phyloP scores from a whole-genome alignment of 305 asterid species.

The Stenogyne calaminthoides region DNA sequence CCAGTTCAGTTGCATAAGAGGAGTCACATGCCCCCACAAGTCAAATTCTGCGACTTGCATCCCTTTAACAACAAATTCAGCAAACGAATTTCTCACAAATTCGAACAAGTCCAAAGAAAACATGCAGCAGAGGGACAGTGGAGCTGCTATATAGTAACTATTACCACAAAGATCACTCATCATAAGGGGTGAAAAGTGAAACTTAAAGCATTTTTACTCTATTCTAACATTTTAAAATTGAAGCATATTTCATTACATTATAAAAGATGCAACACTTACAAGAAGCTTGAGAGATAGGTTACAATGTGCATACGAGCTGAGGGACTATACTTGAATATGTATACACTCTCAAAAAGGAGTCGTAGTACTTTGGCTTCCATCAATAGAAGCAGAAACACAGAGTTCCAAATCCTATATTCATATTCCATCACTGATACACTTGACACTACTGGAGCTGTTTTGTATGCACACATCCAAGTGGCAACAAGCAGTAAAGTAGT shows the following conservation, averaged over 20 bases:
- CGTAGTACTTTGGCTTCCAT: conserved; percentile 76
- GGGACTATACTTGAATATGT: conserved; percentile 79
- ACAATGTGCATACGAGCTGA: conserved; percentile 78
- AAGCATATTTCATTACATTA: too few relatives aligned
- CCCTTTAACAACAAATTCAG: conserved; percentile 62
- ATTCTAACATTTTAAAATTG: neutral
- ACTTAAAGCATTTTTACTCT: neutral
- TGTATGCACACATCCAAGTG: conserved; percentile 67
- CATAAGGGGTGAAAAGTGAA: conserved; percentile 23
- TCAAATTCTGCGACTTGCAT: conserved; percentile 49
- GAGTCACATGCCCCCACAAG: conserved; percentile 48
- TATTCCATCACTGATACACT: conserved; percentile 22
- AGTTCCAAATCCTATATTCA: conserved; percentile 50
- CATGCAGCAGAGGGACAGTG: conserved; percentile 77
- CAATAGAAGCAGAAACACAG: conserved; percentile 71
- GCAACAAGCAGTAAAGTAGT: conserved; percentile 61
- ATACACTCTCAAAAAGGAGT: conserved; percentile 70
- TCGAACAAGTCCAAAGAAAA: conserved; percentile 55
- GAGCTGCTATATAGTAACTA: conserved; percentile 82
- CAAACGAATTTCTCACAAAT: conserved; percentile 38
- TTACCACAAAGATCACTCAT: conserved; percentile 34
- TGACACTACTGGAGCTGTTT: conserved; percentile 30
- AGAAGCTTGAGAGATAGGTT: conserved; percentile 64
- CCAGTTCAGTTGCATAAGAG: conserved; percentile 63
- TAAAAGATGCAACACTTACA: conserved; percentile 48